Base-by-base conservation (phyloP, 2,329 filamentous ascomycete genomes). In the Ceratocystis eucalypticola region DNA sequence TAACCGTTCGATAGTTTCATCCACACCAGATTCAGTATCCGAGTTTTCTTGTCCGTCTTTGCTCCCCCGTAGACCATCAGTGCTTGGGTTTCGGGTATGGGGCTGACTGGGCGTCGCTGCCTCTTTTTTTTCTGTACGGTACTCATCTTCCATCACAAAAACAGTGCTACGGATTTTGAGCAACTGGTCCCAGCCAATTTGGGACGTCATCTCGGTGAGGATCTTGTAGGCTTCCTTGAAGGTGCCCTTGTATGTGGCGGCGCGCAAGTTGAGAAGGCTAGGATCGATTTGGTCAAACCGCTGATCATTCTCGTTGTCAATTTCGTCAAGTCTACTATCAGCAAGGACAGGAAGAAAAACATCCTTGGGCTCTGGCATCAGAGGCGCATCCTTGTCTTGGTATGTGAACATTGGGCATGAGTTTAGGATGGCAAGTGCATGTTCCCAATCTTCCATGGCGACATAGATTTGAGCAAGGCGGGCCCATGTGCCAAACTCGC, bases 361-460 rank as follows among this genome's bases (percentile, higher is more conserved):
- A 66, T 91, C 89, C 71, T 88, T 88, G 0, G 94, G 92, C 73
- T 96, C 91, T 1, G 94, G 94, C 88, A 97, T 93, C 68, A 94
- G 78, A 2, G 94, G 94, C 5, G 91, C 88, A 74, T 99, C 94
- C 76, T 96, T 97, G 76, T 99, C 94, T 76, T 97, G 94, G 75
- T 99, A 97, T 5, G 94, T 99, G 76, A 99, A 99, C 94, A 99
- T 99, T 7, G 94, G 94, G 75, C 94, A 99, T 20, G 94, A 99
- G 77, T 99, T 99, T 64, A 99, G 82, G 3, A 94, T 97, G 4
- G 96, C 86, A 28, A 99, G 82, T 0, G 94, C 94, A 71, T 97
- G 85, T 73, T 97, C 94, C 91, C 94, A 99, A 73, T 96, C 90
- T 74, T 99, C 94, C 77, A 96, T 84, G 62, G 88, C 84, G 66